Evolutionary conservation across 345 rosid species (phyloP), one percentile per base, ranked within the genome.

Genomic region (Pistacia vera): DNA sequence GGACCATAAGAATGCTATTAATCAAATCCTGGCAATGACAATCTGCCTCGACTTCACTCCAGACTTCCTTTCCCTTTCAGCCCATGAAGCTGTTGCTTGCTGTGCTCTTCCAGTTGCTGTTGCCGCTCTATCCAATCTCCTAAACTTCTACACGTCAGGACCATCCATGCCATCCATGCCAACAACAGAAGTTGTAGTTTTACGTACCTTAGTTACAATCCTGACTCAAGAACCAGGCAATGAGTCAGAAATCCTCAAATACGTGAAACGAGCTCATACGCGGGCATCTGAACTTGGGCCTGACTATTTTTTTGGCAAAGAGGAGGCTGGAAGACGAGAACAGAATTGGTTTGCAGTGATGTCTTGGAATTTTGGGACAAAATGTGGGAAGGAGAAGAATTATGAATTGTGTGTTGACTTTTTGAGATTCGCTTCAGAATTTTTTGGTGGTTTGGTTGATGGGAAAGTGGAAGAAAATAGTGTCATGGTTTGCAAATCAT

Each of bases 21-120:
- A 75, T 78, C 99, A 96, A 88, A 88, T 96, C 63, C 90, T 87
- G 66, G 88, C 86, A 59, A 91, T 96, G 95, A 82, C 81, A 48
- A 71, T 83, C 61, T 91, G 94, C 86, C 89, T 88, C 52, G 98
- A 92, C 78, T 96, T 92, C 82, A 83, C 92, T 78, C 90, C 98
- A 55, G 95, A 93, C 70, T 93, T 86, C 82, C 86, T 96, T 58
- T 86, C 87, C 77, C 97, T 96, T 38, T 75, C 99, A 78, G 97
- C 98, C 2, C 99, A 96, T 84, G 99, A 96, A 88, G 98, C 99
- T 81, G 81, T 96, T 64, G 97, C 99, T 83, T 96, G 89, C 67
- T 89, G 72, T 66, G 91, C 91, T 65, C 91, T 89, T 83, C 81
- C 87, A 16, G 90, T 92, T 75, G 99, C 98, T 20, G 87, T 84